These are phyloP conservation scores for Lactifluus pinguis DNA, from an alignment of 768 basidiomycete species.

Conservation along the genomic window DNA sequence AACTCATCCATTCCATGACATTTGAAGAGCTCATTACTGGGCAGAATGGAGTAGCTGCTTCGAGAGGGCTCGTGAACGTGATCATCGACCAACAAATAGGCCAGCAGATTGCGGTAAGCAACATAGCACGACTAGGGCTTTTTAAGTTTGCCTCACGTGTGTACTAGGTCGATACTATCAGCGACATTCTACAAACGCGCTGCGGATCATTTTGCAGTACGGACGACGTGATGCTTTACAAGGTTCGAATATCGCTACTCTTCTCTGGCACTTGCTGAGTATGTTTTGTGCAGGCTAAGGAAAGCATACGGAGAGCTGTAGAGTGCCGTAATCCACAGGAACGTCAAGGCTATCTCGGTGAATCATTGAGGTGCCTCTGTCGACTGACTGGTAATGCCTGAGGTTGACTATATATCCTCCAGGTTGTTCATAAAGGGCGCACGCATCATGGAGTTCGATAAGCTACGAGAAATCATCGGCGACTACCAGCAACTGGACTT, in stretches of 20 bases:
- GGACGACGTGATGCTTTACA: conserved; percentile 97
- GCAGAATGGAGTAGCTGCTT: conserved; percentile 78
- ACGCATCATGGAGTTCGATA: conserved; percentile 72
- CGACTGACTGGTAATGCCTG: background rate
- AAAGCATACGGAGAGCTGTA: conserved; percentile 84
- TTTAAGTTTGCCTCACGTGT: background rate
- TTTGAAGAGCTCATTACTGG: conserved; percentile 84
- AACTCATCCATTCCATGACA: conserved; percentile 57
- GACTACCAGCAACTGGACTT: conserved; percentile 83
- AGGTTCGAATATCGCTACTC: conserved; percentile 38
- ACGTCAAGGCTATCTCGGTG: conserved; percentile 68
- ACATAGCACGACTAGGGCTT: background rate
- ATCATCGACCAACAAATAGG: conserved; percentile 98
- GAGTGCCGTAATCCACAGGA: conserved; percentile 70
- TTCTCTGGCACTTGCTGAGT: background rate
- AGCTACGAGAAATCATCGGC: conserved; percentile 77
- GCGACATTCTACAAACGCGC: conserved; percentile 85
- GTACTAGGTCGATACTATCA: conserved; percentile 86
- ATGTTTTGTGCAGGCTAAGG: conserved; percentile 57
- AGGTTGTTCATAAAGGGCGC: conserved; percentile 89
- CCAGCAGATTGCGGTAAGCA: conserved; percentile 83
- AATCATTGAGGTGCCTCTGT: conserved; percentile 67
- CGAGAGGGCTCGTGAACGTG: conserved; percentile 84
- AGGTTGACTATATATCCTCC: conserved; percentile 9
- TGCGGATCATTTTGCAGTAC: conserved; percentile 98